Conservation (phyloP, 1,139 yeast genomes). For the Candida glucosophila region DNA sequence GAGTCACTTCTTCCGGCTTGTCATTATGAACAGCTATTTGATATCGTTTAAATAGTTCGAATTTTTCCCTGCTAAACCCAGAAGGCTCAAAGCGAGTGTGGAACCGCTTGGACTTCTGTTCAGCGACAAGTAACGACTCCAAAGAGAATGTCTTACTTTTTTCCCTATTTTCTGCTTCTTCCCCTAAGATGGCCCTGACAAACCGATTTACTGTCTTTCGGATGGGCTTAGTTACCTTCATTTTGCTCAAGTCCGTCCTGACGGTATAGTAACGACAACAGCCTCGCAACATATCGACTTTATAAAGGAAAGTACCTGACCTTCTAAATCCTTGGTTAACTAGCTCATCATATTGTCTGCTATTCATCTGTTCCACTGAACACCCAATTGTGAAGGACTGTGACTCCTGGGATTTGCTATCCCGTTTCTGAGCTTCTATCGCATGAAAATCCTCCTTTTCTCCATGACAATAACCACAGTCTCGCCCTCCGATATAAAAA, state of each 20-base stretch:
- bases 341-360: slow-evolving; percentile 49
- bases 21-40: slow-evolving; percentile 67
- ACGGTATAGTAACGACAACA: slow-evolving; percentile 86
- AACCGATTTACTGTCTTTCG: slow-evolving; percentile 60
- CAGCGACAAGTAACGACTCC: slow-evolving; percentile 14
- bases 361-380: slow-evolving; percentile 36
- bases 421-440: slow-evolving; percentile 14
- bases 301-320: slow-evolving; percentile 67
- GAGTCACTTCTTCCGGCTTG: slow-evolving; percentile 33
- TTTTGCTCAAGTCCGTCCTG: slow-evolving; percentile 42
- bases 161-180: slow-evolving; percentile 6
- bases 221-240: slow-evolving; percentile 55
- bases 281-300: slow-evolving; percentile 59
- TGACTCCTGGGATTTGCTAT: slow-evolving; percentile 8
- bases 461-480: slow-evolving; percentile 63
- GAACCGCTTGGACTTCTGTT: slow-evolving; percentile 25
- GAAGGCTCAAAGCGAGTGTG: slow-evolving; percentile 48
- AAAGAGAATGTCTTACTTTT: slow-evolving; percentile 13
- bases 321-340: slow-evolving; percentile 73
- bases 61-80: slow-evolving; percentile 51
- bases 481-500: slow-evolving; percentile 13
- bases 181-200: slow-evolving; percentile 26
- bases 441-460: slow-evolving; percentile 34
- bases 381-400: slow-evolving; percentile 41
- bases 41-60: slow-evolving; percentile 55